Base-by-base conservation (phyloP, 352 stramenopile genomes). In the Globisporangium paroecandrum region DNA sequence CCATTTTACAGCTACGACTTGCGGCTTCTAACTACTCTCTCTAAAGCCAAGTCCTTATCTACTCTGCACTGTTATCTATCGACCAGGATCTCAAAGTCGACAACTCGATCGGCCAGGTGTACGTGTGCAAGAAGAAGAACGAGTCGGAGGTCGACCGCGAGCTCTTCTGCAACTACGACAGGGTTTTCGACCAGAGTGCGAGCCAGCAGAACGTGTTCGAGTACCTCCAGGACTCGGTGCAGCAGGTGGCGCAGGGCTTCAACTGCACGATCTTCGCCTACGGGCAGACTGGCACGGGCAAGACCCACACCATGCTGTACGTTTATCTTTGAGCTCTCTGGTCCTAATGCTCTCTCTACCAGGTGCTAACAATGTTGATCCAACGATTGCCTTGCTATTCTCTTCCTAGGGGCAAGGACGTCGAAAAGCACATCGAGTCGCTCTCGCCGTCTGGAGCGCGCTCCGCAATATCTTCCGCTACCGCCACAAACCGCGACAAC, bases 221-320 rank as follows among this genome's bases (percentile, higher is more conserved):
- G 10, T 90, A 94, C 53, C 62, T 91, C 1, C 77, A 79, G 18
- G 83, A 89, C 36, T 77, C 79, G 3, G 82, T 97, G 36, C 79
- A 90, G 53, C 82, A 92, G 63, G 81, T 97, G 7, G 79, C 91
- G 1, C 82, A 94, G 69, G 90, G 90, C 36, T 93, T 92, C 73
- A 97, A 97, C 78, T 94, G 87, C 73, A 97, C 87, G 13, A 93
- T 97, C 46, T 97, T 97, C 72, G 90, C 91, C 2, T 97, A 97
- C 65, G 91, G 91, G 4, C 91, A 97, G 64, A 97, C 91, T 6
- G 89, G 88, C 61, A 95, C 85, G 6, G 90, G 91, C 54, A 97
- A 97, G 75, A 97, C 91, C 4, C 86, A 95, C 72, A 97, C 89
- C 18, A 97, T 97, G 87, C 74, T 97, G 74, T 87, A 66, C 68